Evolutionary conservation across 352 stramenopile species (phyloP).

Genomic region (Phytophthora litchii): DNA sequence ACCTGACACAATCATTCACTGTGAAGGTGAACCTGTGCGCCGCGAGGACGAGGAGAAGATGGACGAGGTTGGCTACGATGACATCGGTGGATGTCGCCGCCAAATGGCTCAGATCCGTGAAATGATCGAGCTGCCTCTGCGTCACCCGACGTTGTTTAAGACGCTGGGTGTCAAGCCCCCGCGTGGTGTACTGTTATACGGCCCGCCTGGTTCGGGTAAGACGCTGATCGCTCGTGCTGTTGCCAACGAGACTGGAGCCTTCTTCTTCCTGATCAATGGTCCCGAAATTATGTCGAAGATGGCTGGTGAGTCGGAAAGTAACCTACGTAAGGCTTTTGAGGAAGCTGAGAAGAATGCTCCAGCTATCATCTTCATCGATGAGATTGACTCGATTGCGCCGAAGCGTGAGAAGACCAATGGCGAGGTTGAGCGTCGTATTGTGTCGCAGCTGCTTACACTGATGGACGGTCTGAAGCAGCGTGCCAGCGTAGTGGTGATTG

Average conservation of each 20-base stretch:
- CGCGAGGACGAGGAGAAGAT: constrained; percentile 99
- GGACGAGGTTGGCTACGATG: constrained; percentile 99
- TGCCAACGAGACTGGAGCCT: constrained; percentile 99
- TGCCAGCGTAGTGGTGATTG: constrained; percentile 98
- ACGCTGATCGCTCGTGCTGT: constrained; percentile 98
- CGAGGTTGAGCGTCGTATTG: constrained; percentile 98
- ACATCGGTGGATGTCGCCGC: constrained; percentile 98
- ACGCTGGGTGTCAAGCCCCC: constrained; percentile 99
- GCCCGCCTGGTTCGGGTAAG: constrained; percentile 98
- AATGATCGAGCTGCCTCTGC: constrained; percentile 99
- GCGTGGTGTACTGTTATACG: constrained; percentile 98
- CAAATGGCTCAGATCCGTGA: constrained; percentile 99
- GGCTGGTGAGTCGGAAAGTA: constrained; percentile 93
- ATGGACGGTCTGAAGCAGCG: constrained; percentile 98
- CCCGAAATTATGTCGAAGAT: constrained; percentile 99
- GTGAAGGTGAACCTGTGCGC: constrained; percentile 98
- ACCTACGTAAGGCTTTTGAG: constrained; percentile 97
- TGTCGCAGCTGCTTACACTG: constrained; percentile 98
- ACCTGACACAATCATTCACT: constrained; percentile 99
- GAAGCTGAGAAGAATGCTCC: constrained; percentile 99
- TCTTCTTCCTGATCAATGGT: constrained; percentile 99
- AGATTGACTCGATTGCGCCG: constrained; percentile 98
- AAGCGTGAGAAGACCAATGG: constrained; percentile 99
- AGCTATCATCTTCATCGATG: constrained; percentile 99
- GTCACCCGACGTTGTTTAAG: constrained; percentile 98